Percentiles rank a stretch among this genome's conserved stretches.
Conservation (phyloP, 2,329 filamentous ascomycete species). For the Aureobasidium sp. region DNA sequence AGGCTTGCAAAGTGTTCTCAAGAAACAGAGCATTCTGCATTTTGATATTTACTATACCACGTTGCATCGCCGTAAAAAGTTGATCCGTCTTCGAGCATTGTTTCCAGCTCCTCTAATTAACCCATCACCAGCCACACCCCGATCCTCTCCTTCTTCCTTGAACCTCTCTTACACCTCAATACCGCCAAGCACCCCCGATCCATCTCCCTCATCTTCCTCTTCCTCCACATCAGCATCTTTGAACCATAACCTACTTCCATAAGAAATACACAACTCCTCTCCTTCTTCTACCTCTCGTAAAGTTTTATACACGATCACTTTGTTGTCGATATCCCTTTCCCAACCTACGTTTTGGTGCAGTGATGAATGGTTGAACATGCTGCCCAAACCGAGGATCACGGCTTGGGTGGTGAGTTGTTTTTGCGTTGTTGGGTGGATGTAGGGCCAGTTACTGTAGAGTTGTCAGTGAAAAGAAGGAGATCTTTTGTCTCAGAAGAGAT, state of each 20-base stretch:
- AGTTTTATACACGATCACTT: slow-evolving; percentile 44
- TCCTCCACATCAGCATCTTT: slow-evolving; percentile 34
- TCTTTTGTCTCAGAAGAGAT: background rate
- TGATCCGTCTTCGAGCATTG: no score
- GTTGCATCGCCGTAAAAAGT: no score
- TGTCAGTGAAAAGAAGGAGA: background rate
- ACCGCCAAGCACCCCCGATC: slow-evolving; percentile 31
- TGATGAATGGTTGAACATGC: slow-evolving; percentile 53
- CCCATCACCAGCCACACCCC: no score
- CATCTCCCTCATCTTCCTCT: slow-evolving; percentile 26
- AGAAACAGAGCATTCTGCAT: no score
- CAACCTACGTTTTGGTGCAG: slow-evolving; percentile 50
- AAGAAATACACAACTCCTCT: slow-evolving; percentile 44
- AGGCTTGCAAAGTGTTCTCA: no score
- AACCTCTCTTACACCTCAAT: background rate
- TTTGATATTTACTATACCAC: no score
- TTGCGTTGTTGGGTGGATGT: background rate
- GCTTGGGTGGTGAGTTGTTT: slow-evolving; percentile 38
- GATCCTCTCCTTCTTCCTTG: no score
- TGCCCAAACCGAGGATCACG: slow-evolving; percentile 49
- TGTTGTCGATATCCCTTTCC: slow-evolving; percentile 41
- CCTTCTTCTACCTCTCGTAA: slow-evolving; percentile 44
- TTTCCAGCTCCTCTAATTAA: no score
- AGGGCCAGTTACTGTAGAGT: slow-evolving; percentile 39
- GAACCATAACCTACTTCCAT: slow-evolving; percentile 42